Conservation (phyloP, 2,329 filamentous ascomycete species). For the Magnaporthiopsis incrustans region DNA sequence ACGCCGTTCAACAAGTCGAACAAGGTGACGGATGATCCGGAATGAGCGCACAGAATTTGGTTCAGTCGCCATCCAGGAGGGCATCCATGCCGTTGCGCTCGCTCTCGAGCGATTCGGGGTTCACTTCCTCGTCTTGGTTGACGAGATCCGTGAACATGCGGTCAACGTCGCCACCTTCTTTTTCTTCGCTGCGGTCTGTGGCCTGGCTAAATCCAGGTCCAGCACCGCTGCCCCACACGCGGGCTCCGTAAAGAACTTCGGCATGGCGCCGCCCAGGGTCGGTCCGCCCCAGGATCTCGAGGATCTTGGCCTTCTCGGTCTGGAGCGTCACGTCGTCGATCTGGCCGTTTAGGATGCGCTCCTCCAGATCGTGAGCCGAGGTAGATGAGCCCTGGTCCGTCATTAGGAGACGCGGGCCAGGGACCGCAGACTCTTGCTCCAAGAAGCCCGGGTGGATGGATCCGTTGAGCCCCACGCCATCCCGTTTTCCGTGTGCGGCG, state of each 20-base stretch:
- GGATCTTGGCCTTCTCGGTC: slow-evolving; percentile 38
- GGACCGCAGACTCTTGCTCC: slow-evolving; percentile 24
- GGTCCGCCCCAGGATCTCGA: slow-evolving; percentile 44
- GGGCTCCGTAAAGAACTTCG: slow-evolving; percentile 41
- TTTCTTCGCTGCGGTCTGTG: slow-evolving; percentile 19
- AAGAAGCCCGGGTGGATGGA: slow-evolving; percentile 36
- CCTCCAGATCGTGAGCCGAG: slow-evolving; percentile 37
- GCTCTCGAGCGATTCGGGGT: slow-evolving; percentile 34
- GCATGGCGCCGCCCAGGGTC: slow-evolving; percentile 42
- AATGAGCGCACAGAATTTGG: neutral
- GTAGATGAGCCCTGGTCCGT: slow-evolving; percentile 23
- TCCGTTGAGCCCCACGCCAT: slow-evolving; percentile 31
- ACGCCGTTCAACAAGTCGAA: neutral
- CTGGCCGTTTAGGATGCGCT: slow-evolving; percentile 39
- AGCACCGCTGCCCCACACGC: slow-evolving; percentile 33
- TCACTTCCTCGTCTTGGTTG: slow-evolving; percentile 40
- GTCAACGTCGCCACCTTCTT: slow-evolving; percentile 36
- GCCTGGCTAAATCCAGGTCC: slow-evolving; percentile 7
- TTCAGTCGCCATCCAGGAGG: slow-evolving; percentile 33
- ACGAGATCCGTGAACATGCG: slow-evolving; percentile 50
- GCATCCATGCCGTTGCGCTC: slow-evolving; percentile 40
- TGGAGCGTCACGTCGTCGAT: slow-evolving; percentile 27
- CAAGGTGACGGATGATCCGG: neutral
- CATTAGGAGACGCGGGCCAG: slow-evolving; percentile 35
- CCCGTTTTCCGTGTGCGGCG: slow-evolving; percentile 15